Conservation (phyloP, 78 protist genomes). For the Mastigamoeba balamuthi region DNA sequence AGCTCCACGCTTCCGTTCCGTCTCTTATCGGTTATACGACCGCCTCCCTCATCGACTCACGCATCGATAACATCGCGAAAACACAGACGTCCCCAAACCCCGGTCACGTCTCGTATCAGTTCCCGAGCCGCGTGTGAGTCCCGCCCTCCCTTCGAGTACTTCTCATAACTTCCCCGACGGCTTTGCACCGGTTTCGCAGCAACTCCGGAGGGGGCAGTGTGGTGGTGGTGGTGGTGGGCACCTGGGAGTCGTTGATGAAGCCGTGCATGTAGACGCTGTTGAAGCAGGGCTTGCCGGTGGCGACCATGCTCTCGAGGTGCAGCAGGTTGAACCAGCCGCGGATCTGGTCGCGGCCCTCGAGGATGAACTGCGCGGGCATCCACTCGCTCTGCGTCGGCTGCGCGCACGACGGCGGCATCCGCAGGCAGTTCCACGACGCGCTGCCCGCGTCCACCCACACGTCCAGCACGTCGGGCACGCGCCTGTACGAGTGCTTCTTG, state of each 20-base stretch:
- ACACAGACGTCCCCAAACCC: too few relatives aligned
- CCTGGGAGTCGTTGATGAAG: not conserved
- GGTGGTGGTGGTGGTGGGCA: too few relatives aligned
- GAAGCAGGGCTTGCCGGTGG: not conserved
- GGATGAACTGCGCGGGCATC: slow-evolving; percentile 1
- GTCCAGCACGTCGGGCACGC: slow-evolving; percentile 1
- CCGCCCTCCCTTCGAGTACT: too few relatives aligned
- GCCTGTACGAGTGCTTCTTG: not conserved
- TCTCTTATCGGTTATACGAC: too few relatives aligned
- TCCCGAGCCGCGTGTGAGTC: too few relatives aligned
- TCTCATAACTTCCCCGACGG: too few relatives aligned
- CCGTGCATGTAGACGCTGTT: slow-evolving; percentile 4
- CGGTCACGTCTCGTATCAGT: too few relatives aligned
- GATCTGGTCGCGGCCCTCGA: slow-evolving; percentile 8
- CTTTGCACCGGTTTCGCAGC: too few relatives aligned
- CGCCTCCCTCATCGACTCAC: too few relatives aligned
- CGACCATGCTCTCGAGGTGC: slow-evolving; percentile 1
- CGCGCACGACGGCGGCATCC: not conserved
- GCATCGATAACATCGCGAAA: too few relatives aligned
- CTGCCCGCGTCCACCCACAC: slow-evolving; percentile 10
- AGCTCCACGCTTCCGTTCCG: too few relatives aligned
- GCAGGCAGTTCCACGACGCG: not conserved
- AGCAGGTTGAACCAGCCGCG: slow-evolving; percentile 9
- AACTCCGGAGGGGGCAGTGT: too few relatives aligned
- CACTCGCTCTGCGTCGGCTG: not conserved